Percentiles rank a stretch among this genome's conserved stretches.
phyloP scores from a whole-genome alignment of 169 alveolate species.

The Cryptosporidium andersoni region DNA sequence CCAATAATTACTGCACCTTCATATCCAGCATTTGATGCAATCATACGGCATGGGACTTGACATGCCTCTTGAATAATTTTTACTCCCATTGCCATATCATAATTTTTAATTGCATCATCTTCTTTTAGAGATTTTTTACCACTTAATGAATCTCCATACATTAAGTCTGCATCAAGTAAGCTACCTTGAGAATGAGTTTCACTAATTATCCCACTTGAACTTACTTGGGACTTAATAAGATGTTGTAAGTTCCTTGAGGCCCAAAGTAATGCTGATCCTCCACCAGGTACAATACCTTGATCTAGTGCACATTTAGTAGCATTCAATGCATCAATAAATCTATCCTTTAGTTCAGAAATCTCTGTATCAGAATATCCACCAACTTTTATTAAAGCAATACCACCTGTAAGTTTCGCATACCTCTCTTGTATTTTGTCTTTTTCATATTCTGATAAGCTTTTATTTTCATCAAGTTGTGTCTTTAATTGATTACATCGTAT shows the following conservation, averaged over 20 bases:
- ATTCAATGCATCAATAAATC: constrained; percentile 97
- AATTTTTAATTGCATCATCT: constrained; percentile 83
- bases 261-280: constrained; percentile 94
- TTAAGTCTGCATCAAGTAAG: not conserved
- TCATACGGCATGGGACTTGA: constrained; percentile 95
- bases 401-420: constrained; percentile 97
- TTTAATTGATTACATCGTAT: constrained; percentile 92
- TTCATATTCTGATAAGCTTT: constrained; percentile 89
- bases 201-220: no score
- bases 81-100: constrained; percentile 94
- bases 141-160: not conserved
- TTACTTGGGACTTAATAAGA: not conserved
- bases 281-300: constrained; percentile 99
- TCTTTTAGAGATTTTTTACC: constrained; percentile 33
- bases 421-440: constrained; percentile 96
- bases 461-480: constrained; percentile 86
- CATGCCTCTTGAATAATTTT: constrained; percentile 94
- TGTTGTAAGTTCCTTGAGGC: constrained; percentile 84
- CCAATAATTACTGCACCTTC: constrained; percentile 97
- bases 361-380: constrained; percentile 98
- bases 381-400: constrained; percentile 96
- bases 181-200: constrained; percentile 27
- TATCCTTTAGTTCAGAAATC: constrained; percentile 96
- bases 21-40: constrained; percentile 98
- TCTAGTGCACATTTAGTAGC: constrained; percentile 99